Percentiles rank a stretch among this genome's conserved stretches.
Conservation (phyloP, 116 monocot genomes). For the Thalassia testudinum region DNA sequence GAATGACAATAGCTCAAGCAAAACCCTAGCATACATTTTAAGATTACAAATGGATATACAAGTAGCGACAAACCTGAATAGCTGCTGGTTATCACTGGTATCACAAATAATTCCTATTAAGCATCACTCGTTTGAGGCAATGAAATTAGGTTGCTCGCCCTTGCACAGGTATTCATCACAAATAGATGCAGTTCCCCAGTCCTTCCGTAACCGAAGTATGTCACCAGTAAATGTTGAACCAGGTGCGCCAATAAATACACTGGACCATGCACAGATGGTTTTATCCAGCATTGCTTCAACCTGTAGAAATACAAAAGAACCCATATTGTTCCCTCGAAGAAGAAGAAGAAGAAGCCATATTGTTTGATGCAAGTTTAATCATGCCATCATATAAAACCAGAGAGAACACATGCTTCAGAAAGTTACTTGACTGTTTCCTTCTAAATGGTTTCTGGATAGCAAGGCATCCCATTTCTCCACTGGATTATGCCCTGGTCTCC, state of each 20-base stretch:
- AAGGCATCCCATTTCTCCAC: conserved; percentile 95
- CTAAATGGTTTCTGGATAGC: conserved; percentile 66
- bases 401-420: too few species aligned
- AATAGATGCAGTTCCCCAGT: conserved; percentile 61
- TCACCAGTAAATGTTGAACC: conserved; percentile 97
- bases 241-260: conserved; percentile 74
- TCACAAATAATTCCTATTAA: too few species aligned
- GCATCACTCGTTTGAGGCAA: conserved; percentile 37
- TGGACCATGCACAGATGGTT: conserved; percentile 80
- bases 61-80: too few species aligned
- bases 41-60: too few species aligned
- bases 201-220: conserved; percentile 64
- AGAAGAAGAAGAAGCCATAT: neutral
- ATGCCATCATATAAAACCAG: neutral
- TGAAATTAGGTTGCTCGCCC: conserved; percentile 68
- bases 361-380: neutral
- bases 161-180: conserved; percentile 90
- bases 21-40: too few species aligned
- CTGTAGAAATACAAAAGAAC: conserved; percentile 10
- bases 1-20: too few species aligned
- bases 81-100: too few species aligned
- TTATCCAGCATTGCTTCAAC: conserved; percentile 98
- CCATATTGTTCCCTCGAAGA: neutral
- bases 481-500: conserved; percentile 47
- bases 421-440: conserved; percentile 55